Evolutionary conservation across 106 monocot genomes (phyloP), one percentile per base, ranked within the genome.

Genomic region (Allium fistulosum): DNA sequence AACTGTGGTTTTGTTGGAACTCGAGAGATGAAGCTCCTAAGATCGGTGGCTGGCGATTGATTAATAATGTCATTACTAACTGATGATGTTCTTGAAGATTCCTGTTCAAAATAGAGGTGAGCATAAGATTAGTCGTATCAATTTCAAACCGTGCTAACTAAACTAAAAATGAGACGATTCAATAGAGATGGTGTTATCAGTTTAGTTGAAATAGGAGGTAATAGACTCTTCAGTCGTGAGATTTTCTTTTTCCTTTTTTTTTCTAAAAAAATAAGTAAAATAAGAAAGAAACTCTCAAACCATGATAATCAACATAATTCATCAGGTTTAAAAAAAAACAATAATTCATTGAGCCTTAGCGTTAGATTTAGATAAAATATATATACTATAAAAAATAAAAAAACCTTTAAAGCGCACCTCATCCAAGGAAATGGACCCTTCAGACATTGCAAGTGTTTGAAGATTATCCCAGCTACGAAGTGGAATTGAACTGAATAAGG

Each of bases 391-490:
- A 37, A 5, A 37, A 37, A 37, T 37, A 6, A 26, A 62, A 65
- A 15, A 55, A 55, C 53, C 7, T 15, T 8, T 1, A 51, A 27
- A 7, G 50, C n/a, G 59, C 72, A 90, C 99, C 85, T 93, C 90
- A 51, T 93, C 99, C 62, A 87, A 85, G 73, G 87, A 83, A 69
- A 87, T 70, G 27, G 87, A 78, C 64, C 85, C 99, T 62, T 90
- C 93, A 68, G 85, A 85, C 57, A 69, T 65, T 66, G 74, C 83
- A 51, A 75, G 74, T 60, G 69, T 64, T 49, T 66, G 72, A 66
- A 53, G 52, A 61, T 59, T 80, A 47, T 78, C 79, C 99, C 90
- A 93, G 59, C 80, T 81, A 76, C 82, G 50, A 11, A 69, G 69
- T 46, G 80, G 75, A 58, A 80, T 70, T 26, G 89, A 77, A 26